These are phyloP conservation scores for Alternaria arbusti DNA, from an alignment of 2,329 filamentous ascomycete species.

Conservation along the genomic window DNA sequence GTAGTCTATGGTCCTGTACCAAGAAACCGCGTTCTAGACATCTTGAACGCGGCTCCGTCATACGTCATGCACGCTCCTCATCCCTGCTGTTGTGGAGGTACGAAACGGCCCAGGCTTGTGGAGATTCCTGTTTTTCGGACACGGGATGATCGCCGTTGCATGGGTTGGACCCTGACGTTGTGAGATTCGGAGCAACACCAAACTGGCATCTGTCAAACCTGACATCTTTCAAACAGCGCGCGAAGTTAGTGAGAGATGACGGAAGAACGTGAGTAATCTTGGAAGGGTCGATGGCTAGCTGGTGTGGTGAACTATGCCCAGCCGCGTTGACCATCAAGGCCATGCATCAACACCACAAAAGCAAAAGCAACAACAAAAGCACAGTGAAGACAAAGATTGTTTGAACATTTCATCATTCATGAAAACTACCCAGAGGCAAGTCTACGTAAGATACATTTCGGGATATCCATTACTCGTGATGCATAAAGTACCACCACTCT, in stretches of 20 bases:
- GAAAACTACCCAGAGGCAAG: slow-evolving; percentile 36
- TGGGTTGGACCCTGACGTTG: slow-evolving; percentile 14
- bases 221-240: neutral
- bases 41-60: slow-evolving; percentile 17
- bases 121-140: slow-evolving; percentile 27
- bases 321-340: neutral
- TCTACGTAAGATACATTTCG: slow-evolving; percentile 45
- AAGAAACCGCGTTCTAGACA: slow-evolving; percentile 13
- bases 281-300: neutral
- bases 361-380: neutral
- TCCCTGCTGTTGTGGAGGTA: slow-evolving; percentile 20
- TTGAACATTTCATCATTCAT: slow-evolving; percentile 42
- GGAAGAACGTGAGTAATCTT: neutral
- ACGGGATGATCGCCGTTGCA: slow-evolving; percentile 24
- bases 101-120: slow-evolving; percentile 14
- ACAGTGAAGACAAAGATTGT: slow-evolving; percentile 9
- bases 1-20: neutral
- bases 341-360: neutral
- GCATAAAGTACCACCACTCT: slow-evolving; percentile 41
- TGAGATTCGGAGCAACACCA: neutral
- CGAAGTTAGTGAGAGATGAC: neutral
- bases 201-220: neutral
- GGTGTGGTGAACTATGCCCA: neutral
- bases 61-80: slow-evolving; percentile 24
- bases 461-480: slow-evolving; percentile 46